phyloP scores from a whole-genome alignment of 768 basidiomycete genomes.

The Naematelia aurantialba region DNA sequence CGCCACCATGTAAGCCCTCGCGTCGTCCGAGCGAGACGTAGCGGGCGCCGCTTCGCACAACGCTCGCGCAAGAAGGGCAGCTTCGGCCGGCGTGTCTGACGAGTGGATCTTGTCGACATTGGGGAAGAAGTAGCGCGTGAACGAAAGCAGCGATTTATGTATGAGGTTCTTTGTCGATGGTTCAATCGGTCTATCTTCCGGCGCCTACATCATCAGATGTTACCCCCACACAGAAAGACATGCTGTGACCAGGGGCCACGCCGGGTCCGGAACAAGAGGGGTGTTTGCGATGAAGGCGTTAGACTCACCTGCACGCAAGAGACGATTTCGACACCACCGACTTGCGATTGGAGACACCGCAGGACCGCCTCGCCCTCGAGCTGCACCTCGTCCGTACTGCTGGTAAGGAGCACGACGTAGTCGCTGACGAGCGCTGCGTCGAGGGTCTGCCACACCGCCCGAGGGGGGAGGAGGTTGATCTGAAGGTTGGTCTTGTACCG shows the following conservation, averaged over 20 bases:
- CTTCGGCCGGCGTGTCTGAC: conserved; percentile 49
- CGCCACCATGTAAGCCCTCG: conserved; percentile 70
- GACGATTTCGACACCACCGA: conserved; percentile 75
- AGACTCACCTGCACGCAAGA: conserved; percentile 64
- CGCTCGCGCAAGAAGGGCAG: conserved; percentile 59
- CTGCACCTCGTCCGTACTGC: conserved; percentile 75
- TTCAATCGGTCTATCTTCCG: conserved; percentile 49
- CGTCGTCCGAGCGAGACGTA: conserved; percentile 77
- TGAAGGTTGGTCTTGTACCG: conserved; percentile 89
- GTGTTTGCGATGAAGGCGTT: background rate
- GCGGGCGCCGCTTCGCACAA: conserved; percentile 80
- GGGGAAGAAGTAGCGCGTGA: conserved; percentile 92
- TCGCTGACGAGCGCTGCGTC: conserved; percentile 85
- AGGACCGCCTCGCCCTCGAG: conserved; percentile 81
- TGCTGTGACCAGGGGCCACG: too few species aligned
- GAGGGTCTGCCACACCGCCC: conserved; percentile 68
- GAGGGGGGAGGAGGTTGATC: conserved; percentile 72
- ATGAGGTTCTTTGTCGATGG: conserved; percentile 62
- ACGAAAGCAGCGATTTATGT: conserved; percentile 84
- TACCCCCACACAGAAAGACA: background rate
- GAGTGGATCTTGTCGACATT: conserved; percentile 72
- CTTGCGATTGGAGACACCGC: conserved; percentile 78
- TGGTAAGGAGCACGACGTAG: conserved; percentile 81
- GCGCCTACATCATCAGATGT: conserved; percentile 21
- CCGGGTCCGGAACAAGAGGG: too few species aligned